Evolutionary conservation across 805 yeast species (phyloP).

Genomic region (Zygotorulaspora sp.): DNA sequence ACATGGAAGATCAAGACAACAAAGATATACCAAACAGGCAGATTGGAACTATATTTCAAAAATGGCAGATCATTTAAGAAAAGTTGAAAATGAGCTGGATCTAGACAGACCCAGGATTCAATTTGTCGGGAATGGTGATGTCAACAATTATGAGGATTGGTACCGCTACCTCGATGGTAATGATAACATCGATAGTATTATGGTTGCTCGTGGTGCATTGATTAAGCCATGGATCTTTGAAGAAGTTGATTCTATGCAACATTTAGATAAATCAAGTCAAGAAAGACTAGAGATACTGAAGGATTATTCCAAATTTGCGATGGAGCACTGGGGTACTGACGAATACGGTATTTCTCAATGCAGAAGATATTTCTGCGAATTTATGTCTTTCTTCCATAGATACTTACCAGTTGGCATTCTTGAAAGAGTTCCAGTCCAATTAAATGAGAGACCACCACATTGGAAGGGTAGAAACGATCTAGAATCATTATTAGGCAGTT

Average conservation of each 20-base stretch:
- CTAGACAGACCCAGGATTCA: constrained; percentile 70
- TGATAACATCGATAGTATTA: constrained; percentile 80
- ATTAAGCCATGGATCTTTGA: constrained; percentile 99
- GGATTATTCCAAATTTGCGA: constrained; percentile 70
- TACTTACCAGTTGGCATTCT: constrained; percentile 92
- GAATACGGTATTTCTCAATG: constrained; percentile 87
- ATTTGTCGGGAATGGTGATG: constrained; percentile 93
- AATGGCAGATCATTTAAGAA: constrained; percentile 65
- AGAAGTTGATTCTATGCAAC: constrained; percentile 85
- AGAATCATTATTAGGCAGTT: constrained; percentile 82
- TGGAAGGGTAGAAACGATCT: constrained; percentile 92
- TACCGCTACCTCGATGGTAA: constrained; percentile 52
- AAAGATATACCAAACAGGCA: constrained; percentile 84
- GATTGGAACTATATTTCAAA: constrained; percentile 86
- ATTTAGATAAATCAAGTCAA: constrained; percentile 82
- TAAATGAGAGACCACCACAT: constrained; percentile 89
- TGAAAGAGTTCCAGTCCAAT: constrained; percentile 79
- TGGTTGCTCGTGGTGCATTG: constrained; percentile 97
- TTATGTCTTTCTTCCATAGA: constrained; percentile 87
- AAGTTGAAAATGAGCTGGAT: constrained; percentile 47
- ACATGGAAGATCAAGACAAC: constrained; percentile 96
- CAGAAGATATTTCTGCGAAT: constrained; percentile 90
- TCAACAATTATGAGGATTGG: constrained; percentile 86
- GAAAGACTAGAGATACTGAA: constrained; percentile 78
- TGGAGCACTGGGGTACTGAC: constrained; percentile 97